Base-by-base conservation (phyloP, 768 basidiomycete genomes). In the Lentinula detonsa region DNA sequence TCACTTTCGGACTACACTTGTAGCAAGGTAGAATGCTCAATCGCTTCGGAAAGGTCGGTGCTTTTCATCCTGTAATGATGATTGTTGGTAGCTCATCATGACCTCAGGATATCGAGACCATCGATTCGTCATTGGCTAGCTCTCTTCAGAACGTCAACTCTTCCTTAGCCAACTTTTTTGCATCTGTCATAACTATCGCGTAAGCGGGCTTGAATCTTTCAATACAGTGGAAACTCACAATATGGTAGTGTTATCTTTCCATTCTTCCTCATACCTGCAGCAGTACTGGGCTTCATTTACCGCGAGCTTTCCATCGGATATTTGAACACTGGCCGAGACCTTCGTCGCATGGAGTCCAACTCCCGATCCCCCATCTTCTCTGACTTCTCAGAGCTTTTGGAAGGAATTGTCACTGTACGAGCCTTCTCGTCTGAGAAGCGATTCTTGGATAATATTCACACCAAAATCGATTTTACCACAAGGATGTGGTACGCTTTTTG, bases 331-430 rank as follows among this genome's bases (percentile, higher is more conserved):
- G 90, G 91, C 0, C 83, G 93, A 49, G 93, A 95, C 68, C 75
- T 96, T 18, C 82, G 93, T 61, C 82, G 95, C 18, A 92, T 97
- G 86, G 95, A 96, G 70, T 91, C 92, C 1, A 95, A 92, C 66
- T 84, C 88, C 1, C 80, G 91, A 11, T 91, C 89, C 0, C 90
- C 93, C 0, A 92, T 93, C 63, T 92, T 88, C 73, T 88, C 88
- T 6, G 89, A 87, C 59, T 94, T 93, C 64, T 84, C 84, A 11
- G 92, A 93, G 67, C 73, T 95, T 9, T 72, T 96, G 18, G 90
- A 94, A 56, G 93, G 93, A 23, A 91, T 95, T 49, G 90, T 94
- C n/a, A 94, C 93, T 5, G 90, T 96, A 45, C 83, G 95, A 60
- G 95, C 95, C 0, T 98, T 96, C 74, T 87, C 90, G 0, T 88